phyloP scores from a whole-genome alignment of 257 asterid species.

The Cruciata laevipes region DNA sequence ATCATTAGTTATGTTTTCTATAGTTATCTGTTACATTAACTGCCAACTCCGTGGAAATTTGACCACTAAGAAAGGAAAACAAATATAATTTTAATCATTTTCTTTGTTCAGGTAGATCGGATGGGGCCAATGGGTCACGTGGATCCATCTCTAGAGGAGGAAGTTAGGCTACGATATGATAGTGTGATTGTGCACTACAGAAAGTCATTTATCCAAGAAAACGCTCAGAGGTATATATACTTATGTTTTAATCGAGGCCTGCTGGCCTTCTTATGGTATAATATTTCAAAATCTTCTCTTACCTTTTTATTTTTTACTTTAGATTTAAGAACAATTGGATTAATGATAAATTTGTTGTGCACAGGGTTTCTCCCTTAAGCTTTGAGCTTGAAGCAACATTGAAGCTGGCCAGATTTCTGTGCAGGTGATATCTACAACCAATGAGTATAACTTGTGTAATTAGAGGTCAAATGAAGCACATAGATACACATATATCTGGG shows the following conservation, averaged over 20 bases:
- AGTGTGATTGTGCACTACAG: constrained; percentile 86
- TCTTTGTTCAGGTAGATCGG: constrained; percentile 62
- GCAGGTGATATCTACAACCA: constrained; percentile 57
- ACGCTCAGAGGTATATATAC: constrained; percentile 86
- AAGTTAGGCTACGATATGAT: constrained; percentile 83
- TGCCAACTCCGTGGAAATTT: neutral
- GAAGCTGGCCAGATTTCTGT: constrained; percentile 90
- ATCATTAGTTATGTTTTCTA: neutral
- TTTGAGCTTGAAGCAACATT: constrained; percentile 96
- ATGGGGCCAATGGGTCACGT: constrained; percentile 84
- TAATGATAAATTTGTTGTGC: constrained; percentile 11
- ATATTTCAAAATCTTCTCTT: too few relatives aligned
- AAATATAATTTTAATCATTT: constrained; percentile 8
- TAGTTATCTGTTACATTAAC: neutral
- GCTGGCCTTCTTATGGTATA: neutral
- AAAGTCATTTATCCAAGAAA: constrained; percentile 92
- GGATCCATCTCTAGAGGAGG: constrained; percentile 81
- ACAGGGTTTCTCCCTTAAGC: constrained; percentile 96
- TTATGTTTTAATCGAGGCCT: constrained; percentile 5
- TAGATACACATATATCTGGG: neutral
- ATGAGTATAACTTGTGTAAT: neutral
- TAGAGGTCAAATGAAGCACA: neutral
- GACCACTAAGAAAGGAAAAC: neutral
- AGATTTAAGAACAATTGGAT: neutral
- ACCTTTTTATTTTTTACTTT: neutral